These are phyloP conservation scores for Aspergillus calidoustus DNA, from an alignment of 2,329 filamentous ascomycete genomes.

Conservation along the genomic window DNA sequence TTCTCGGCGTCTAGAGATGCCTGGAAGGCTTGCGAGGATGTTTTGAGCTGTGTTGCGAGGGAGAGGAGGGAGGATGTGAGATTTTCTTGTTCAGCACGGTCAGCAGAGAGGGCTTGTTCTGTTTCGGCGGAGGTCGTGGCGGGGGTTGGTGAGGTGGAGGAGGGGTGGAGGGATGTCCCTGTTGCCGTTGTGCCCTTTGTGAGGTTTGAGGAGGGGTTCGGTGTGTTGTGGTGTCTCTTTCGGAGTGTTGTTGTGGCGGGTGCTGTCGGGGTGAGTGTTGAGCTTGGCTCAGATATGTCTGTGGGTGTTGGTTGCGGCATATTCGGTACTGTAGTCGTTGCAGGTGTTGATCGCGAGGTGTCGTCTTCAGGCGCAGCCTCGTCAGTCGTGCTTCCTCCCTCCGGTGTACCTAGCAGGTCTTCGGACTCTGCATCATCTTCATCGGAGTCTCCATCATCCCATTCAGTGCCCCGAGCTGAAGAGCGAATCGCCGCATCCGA, in stretches of 20 bases:
- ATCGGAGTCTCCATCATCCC: slow-evolving; percentile 23
- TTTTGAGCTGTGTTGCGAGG: slow-evolving; percentile 78
- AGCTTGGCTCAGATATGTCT: not conserved
- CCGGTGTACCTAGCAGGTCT: slow-evolving; percentile 29
- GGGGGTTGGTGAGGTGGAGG: slow-evolving; percentile 4
- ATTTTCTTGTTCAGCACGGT: slow-evolving; percentile 80
- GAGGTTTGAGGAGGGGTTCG: slow-evolving; percentile 16
- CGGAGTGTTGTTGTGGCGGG: slow-evolving; percentile 29
- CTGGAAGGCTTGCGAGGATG: slow-evolving; percentile 73
- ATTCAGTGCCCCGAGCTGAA: not conserved
- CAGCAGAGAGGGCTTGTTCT: slow-evolving; percentile 75
- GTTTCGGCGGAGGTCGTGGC: slow-evolving; percentile 48
- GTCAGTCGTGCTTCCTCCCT: slow-evolving; percentile 17
- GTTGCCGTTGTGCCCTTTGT: not conserved
- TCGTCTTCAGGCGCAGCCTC: slow-evolving; percentile 14
- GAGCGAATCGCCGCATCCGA: slow-evolving; percentile 27
- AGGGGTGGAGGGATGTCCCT: slow-evolving; percentile 18
- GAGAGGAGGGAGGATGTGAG: slow-evolving; percentile 80
- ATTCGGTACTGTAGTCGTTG: not conserved
- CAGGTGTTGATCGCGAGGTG: not conserved
- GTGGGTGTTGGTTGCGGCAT: not conserved
- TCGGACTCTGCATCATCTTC: slow-evolving; percentile 31
- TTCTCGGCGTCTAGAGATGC: slow-evolving; percentile 74
- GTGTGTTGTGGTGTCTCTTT: slow-evolving; percentile 26
- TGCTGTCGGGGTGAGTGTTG: slow-evolving; percentile 17